A percentile compares a stretch with the other conserved stretches of the same genome.
phyloP scores from a whole-genome alignment of 176 grass and related monocot species.

The Zea luxurians region DNA sequence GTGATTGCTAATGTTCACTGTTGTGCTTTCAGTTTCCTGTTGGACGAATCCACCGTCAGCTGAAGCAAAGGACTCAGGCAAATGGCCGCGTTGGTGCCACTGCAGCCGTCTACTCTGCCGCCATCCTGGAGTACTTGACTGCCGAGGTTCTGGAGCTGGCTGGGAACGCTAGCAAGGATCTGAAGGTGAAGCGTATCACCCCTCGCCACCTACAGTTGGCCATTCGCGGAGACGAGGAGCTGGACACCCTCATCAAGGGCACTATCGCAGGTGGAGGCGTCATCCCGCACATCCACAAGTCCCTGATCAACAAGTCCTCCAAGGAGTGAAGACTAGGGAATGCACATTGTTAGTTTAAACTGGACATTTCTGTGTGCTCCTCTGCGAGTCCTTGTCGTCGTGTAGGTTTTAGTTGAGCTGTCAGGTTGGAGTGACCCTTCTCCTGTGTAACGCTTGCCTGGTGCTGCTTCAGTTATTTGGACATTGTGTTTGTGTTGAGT shows the following conservation, averaged over 20 bases:
- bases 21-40: constrained; percentile 59
- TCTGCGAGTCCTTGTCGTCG: constrained; percentile 21
- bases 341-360: constrained; percentile 42
- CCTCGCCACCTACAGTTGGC: constrained; percentile 72
- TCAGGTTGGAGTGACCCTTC: constrained; percentile 22
- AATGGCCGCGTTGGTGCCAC: constrained; percentile 74
- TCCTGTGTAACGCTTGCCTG: constrained; percentile 42
- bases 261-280: constrained; percentile 73
- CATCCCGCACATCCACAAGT: constrained; percentile 77
- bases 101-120: constrained; percentile 64
- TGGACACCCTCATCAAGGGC: constrained; percentile 74
- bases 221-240: constrained; percentile 72
- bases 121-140: constrained; percentile 61
- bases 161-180: constrained; percentile 72
- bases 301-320: constrained; percentile 76
- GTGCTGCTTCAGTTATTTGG: constrained; percentile 35
- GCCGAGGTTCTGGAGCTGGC: constrained; percentile 70
- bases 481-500: constrained; percentile 24
- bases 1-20: not conserved
- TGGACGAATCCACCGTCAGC: constrained; percentile 65
- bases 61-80: constrained; percentile 63
- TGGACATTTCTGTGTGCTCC: not conserved
- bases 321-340: constrained; percentile 61
- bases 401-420: constrained; percentile 45
- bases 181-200: constrained; percentile 77